Evolutionary conservation across 176 grass and related monocot genomes (phyloP).

Genomic region (Triticum turgidum): DNA sequence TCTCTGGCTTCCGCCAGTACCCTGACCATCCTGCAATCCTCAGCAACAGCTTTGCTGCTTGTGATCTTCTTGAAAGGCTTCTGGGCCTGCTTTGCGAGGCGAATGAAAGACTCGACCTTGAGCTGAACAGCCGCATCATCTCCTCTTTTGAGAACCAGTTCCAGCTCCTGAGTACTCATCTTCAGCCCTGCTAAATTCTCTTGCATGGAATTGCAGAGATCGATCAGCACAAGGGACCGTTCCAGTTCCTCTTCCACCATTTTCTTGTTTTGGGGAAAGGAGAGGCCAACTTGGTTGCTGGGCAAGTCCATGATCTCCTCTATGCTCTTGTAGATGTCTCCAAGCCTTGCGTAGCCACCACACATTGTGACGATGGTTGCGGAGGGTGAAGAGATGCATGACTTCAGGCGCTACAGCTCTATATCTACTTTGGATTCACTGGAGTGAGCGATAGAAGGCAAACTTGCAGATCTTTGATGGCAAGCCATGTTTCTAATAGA

Average conservation of each 20-base stretch:
- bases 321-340: conserved; percentile 20
- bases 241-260: conserved; percentile 43
- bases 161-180: conserved; percentile 20
- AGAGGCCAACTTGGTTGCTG: conserved; percentile 41
- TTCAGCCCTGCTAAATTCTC: conserved; percentile 33
- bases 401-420: conserved; percentile 32
- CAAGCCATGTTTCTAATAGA: conserved; percentile 35
- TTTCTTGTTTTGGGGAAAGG: conserved; percentile 12
- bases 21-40: neutral
- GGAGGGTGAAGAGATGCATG: conserved; percentile 1
- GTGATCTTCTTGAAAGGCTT: conserved; percentile 45
- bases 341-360: conserved; percentile 20
- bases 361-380: neutral
- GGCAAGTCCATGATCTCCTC: conserved; percentile 42
- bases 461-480: conserved; percentile 50
- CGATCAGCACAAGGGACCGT: conserved; percentile 39
- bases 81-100: conserved; percentile 17
- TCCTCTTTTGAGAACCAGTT: conserved; percentile 33
- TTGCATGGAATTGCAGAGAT: conserved; percentile 33
- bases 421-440: conserved; percentile 28
- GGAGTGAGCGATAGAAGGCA: conserved; percentile 30
- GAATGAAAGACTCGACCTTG: conserved; percentile 26
- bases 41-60: conserved; percentile 8
- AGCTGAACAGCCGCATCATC: neutral
- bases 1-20: conserved; percentile 35